Conservation (phyloP, 768 basidiomycete genomes). For the Leccinum subtestaceum region DNA sequence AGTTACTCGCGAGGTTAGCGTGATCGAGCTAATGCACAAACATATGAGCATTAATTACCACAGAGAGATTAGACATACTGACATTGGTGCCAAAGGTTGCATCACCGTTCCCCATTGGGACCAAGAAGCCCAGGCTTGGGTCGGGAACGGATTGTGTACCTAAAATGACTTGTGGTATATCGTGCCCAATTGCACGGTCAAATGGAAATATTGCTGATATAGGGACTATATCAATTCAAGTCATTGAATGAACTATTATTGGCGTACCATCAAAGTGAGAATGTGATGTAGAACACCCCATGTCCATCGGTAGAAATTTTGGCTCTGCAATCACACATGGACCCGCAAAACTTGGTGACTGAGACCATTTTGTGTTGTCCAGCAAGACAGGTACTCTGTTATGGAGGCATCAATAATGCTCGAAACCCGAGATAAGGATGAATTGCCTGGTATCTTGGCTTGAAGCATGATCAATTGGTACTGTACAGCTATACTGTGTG, state of each 20-base stretch:
- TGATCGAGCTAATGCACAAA: background rate
- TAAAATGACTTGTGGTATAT: background rate
- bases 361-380: background rate
- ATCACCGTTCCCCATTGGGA: background rate
- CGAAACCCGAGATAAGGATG: too few species aligned
- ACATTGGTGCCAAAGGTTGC: background rate
- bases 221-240: background rate
- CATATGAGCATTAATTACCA: background rate
- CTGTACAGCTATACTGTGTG: background rate
- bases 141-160: background rate
- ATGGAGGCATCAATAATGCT: background rate
- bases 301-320: background rate
- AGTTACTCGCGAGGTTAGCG: background rate
- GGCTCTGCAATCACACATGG: background rate
- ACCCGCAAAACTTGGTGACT: background rate
- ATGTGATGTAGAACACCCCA: background rate
- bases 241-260: background rate
- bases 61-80: background rate
- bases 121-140: background rate
- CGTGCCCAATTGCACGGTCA: background rate
- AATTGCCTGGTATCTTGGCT: background rate
- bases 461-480: background rate
- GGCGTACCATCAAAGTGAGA: background rate
- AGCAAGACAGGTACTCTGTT: background rate
- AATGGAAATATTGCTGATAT: background rate